Evolutionary conservation across 495 filamentous ascomycete species (phyloP), one percentile per base, ranked within the genome.

Genomic region (Pseudevernia furfuracea): DNA sequence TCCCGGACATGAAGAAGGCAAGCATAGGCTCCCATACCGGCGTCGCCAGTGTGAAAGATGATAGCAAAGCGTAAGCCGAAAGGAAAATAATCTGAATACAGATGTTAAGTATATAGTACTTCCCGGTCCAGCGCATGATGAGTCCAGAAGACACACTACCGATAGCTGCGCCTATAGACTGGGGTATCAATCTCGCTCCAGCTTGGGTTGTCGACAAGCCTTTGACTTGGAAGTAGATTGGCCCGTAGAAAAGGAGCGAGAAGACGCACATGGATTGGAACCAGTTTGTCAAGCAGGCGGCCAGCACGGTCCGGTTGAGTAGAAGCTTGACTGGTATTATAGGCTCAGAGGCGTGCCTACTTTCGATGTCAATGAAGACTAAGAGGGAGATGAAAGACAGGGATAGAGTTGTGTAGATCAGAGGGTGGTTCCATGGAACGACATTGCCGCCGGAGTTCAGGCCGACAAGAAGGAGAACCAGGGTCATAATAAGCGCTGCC

Each of bases 371-470:
- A 68, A 85, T 76, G 65, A 84, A 79, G n/a, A 70, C 70, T 12
- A 64, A 25, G 11, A 90, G 78, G 59, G 78, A 80, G 10, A 80
- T 74, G 1, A 78, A 34, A 15, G 84, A 84, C 6, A 90, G 74
- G 1, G 85, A 81, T 10, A 91, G 73, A 6, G 80, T 78, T 15
- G 74, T 79, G 25, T 85, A 72, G 15, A 89, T 83, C 14, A 90
- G 76, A 0, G 87, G 89, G 64, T 90, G 85, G 5, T 75, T 79
- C 88, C 88, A 91, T 1, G 87, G 87, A 0, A 91, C 83, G 15
- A 85, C 67, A 64, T 89, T 90, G 14, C 89, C 88, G 12, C 88
- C 88, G 2, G 87, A 83, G 67, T 88, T 91, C 38, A 91, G 76
- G 5, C 87, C 88, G 2, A 90, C 73, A 1, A 91, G 76, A 1